Evolutionary conservation across 176 grass and related monocot species (phyloP).

Genomic region (Pontederia crassipes): DNA sequence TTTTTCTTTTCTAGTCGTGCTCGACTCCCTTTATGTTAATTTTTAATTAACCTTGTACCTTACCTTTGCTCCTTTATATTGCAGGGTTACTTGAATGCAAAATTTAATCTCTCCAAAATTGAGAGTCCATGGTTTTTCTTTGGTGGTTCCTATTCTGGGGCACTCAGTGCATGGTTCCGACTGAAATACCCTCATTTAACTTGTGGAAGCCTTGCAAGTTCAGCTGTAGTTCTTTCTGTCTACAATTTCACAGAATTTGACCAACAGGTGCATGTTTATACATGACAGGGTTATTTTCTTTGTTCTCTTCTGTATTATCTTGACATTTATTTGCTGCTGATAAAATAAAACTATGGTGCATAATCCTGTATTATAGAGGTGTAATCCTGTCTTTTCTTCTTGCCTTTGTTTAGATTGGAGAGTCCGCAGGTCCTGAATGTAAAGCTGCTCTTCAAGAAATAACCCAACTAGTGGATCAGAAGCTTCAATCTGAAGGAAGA

Average conservation of each 20-base stretch:
- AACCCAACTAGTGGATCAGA: constrained; percentile 53
- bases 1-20: too few relatives aligned
- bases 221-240: constrained; percentile 63
- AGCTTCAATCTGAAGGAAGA: constrained; percentile 27
- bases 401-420: constrained; percentile 43
- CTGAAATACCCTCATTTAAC: constrained; percentile 91
- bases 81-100: constrained; percentile 53
- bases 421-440: constrained; percentile 64
- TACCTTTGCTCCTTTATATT: background rate
- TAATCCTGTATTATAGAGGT: background rate
- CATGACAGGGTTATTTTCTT: too few relatives aligned
- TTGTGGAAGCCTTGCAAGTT: constrained; percentile 80
- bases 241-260: constrained; percentile 85
- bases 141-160: constrained; percentile 69
- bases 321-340: too few relatives aligned
- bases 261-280: constrained; percentile 49
- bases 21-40: too few relatives aligned
- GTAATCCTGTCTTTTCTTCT: background rate
- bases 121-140: constrained; percentile 73
- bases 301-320: too few relatives aligned
- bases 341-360: too few relatives aligned
- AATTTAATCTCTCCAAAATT: constrained; percentile 37
- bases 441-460: constrained; percentile 79
- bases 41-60: background rate
- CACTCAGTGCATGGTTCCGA: constrained; percentile 74